Evolutionary conservation across 805 yeast species (phyloP).

Genomic region (Monosporozyma yasuniensis): DNA sequence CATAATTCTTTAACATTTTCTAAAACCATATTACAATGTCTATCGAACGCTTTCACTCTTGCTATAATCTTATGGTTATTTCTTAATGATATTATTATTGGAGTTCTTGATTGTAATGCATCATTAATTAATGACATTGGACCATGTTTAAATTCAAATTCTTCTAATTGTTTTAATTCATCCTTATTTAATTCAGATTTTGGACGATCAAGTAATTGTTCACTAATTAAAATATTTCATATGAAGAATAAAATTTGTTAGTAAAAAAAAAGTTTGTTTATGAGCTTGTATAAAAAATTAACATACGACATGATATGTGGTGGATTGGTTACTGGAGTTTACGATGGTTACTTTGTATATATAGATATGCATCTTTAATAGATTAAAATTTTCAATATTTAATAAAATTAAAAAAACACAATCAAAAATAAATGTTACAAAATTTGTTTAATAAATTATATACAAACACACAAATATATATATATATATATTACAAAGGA

Average conservation of each 20-base stretch:
- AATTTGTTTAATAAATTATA: no score
- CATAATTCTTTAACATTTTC: constrained; percentile 84
- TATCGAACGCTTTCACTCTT: constrained; percentile 86
- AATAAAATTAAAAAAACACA: neutral
- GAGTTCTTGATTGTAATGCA: constrained; percentile 64
- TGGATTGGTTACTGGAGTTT: neutral
- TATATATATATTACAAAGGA: no score
- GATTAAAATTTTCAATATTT: neutral
- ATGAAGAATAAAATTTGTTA: constrained; percentile 4
- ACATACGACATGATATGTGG: constrained; percentile 9
- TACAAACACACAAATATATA: neutral
- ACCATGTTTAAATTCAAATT: constrained; percentile 81
- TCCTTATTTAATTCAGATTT: constrained; percentile 70
- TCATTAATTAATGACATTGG: constrained; percentile 84
- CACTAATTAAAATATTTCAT: constrained; percentile 40
- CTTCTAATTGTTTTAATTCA: constrained; percentile 76
- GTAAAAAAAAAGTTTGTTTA: constrained; percentile 2
- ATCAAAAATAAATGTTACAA: neutral
- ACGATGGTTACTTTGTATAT: neutral
- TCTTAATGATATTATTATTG: constrained; percentile 80
- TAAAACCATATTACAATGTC: constrained; percentile 88
- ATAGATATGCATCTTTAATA: neutral
- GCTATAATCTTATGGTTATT: constrained; percentile 90
- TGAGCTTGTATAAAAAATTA: neutral
- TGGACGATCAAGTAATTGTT: constrained; percentile 60